Evolutionary conservation across 768 basidiomycete species (phyloP).

Genomic region (Coprinopsis sp.): DNA sequence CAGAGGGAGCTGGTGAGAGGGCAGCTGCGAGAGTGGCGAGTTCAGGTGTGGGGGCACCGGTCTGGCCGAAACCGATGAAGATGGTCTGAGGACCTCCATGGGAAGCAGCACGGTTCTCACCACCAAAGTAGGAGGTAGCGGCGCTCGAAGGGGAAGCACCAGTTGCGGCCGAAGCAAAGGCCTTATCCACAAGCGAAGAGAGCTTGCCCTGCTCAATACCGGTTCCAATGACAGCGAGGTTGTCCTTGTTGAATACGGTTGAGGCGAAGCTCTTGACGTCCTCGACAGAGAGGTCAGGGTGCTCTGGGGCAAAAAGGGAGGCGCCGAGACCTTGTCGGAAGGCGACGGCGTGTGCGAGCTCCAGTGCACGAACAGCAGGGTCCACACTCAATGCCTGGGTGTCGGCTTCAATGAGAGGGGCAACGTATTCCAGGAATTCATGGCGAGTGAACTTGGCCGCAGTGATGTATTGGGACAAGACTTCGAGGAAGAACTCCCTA

Average conservation of each 20-base stretch:
- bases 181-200: slow-evolving; percentile 63
- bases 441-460: slow-evolving; percentile 79
- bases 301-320: slow-evolving; percentile 79
- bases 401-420: slow-evolving; percentile 69
- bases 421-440: slow-evolving; percentile 72
- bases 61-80: neutral
- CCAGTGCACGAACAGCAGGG: slow-evolving; percentile 69
- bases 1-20: slow-evolving; percentile 51
- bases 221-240: slow-evolving; percentile 83
- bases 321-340: slow-evolving; percentile 94
- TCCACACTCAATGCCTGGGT: slow-evolving; percentile 52
- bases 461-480: slow-evolving; percentile 80
- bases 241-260: slow-evolving; percentile 68
- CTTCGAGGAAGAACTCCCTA: slow-evolving; percentile 86
- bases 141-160: slow-evolving; percentile 31
- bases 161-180: slow-evolving; percentile 46
- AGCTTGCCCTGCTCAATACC: slow-evolving; percentile 76
- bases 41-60: neutral
- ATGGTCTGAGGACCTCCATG: slow-evolving; percentile 53
- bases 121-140: slow-evolving; percentile 63
- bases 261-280: slow-evolving; percentile 75
- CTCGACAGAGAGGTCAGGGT: slow-evolving; percentile 54
- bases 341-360: slow-evolving; percentile 83
- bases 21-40: neutral
- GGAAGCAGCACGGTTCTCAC: slow-evolving; percentile 73